Evolutionary conservation across 345 rosid genomes (phyloP).

Genomic region (Pistacia atlantica): DNA sequence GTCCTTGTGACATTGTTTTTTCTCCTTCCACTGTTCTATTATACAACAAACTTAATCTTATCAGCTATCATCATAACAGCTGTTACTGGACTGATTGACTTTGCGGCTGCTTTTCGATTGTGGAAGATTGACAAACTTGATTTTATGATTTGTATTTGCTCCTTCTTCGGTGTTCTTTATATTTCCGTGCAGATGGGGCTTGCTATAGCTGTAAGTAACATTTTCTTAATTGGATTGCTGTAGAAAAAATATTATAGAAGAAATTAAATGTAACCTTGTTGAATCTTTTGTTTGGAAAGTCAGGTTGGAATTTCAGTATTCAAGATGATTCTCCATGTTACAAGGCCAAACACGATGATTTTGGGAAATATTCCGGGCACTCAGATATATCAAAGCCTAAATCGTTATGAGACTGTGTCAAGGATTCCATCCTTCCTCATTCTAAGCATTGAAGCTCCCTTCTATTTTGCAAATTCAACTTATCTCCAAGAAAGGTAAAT

Average conservation of each 20-base stretch:
- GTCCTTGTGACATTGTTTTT: conserved; percentile 42
- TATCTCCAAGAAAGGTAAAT: conserved; percentile 32
- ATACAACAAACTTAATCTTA: conserved; percentile 38
- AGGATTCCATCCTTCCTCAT: conserved; percentile 27
- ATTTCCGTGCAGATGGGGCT: conserved; percentile 44
- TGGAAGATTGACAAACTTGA: conserved; percentile 55
- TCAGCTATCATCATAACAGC: conserved; percentile 47
- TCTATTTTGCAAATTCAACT: conserved; percentile 26
- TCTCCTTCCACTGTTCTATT: conserved; percentile 43
- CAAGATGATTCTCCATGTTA: conserved; percentile 24
- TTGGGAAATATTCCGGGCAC: conserved; percentile 34
- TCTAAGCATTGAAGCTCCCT: conserved; percentile 25
- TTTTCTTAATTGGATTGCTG: background rate
- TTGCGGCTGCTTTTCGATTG: conserved; percentile 25
- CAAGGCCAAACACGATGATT: conserved; percentile 24
- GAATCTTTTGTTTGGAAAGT: background rate
- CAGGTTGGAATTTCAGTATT: conserved; percentile 31
- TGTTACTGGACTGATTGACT: conserved; percentile 41
- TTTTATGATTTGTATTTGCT: conserved; percentile 36
- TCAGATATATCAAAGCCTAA: conserved; percentile 15
- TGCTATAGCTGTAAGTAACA: conserved; percentile 34
- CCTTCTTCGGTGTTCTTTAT: conserved; percentile 48
- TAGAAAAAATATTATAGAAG: too few relatives aligned
- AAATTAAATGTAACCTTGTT: too few relatives aligned
- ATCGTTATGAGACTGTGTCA: conserved; percentile 4